Evolutionary conservation across 306 rosid genomes (phyloP).

Genomic region (Prunus davidiana): DNA sequence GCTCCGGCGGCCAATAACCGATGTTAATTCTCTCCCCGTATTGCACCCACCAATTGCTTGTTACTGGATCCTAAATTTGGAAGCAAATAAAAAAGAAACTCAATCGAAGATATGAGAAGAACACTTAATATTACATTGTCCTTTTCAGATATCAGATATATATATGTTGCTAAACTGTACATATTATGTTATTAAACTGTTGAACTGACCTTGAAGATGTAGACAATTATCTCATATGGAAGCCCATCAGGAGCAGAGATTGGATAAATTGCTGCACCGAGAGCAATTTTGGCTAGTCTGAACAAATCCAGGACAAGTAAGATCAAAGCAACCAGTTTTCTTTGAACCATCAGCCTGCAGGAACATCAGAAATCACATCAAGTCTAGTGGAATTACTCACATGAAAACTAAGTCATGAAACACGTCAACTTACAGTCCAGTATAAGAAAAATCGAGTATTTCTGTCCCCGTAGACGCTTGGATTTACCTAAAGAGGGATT

Average conservation of each 20-base stretch:
- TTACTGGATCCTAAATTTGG: conserved; percentile 36
- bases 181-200: neutral
- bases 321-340: conserved; percentile 38
- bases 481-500: conserved; percentile 27
- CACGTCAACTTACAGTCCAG: conserved; percentile 28
- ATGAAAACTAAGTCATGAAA: neutral
- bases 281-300: conserved; percentile 32
- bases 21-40: conserved; percentile 45
- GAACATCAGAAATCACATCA: neutral
- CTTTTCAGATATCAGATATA: no score
- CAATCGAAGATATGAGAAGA: neutral
- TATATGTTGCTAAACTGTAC: neutral
- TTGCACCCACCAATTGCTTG: conserved; percentile 70
- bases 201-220: conserved; percentile 23
- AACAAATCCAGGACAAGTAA: conserved; percentile 33
- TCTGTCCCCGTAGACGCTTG: conserved; percentile 28
- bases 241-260: conserved; percentile 18
- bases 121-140: no score
- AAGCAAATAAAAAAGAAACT: neutral
- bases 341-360: conserved; percentile 24
- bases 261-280: conserved; percentile 33
- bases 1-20: conserved; percentile 66
- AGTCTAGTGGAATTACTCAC: neutral
- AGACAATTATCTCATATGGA: conserved; percentile 26
- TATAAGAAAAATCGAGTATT: conserved; percentile 29